Conservation (phyloP, 179 eudicot species). For the Silene noctiflora region DNA sequence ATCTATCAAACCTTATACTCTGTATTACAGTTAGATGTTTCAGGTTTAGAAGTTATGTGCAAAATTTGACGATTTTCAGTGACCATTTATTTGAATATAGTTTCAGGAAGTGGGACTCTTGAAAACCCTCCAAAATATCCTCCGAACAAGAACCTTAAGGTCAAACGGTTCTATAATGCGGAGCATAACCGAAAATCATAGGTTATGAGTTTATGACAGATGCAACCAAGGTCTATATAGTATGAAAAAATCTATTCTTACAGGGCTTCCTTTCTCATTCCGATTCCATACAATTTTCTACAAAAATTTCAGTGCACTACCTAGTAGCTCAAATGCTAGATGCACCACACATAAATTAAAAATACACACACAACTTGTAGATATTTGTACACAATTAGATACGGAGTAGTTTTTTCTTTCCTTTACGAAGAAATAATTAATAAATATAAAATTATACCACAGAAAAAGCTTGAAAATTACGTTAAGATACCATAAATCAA, state of each 20-base stretch:
- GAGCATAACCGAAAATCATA: too few relatives aligned
- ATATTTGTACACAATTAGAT: neutral
- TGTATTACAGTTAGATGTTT: too few relatives aligned
- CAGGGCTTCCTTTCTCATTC: too few relatives aligned
- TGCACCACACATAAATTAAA: neutral
- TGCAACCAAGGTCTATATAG: neutral
- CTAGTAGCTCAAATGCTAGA: conserved; percentile 5
- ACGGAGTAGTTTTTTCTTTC: neutral
- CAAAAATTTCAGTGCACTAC: neutral
- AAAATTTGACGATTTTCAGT: too few relatives aligned
- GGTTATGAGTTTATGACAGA: neutral
- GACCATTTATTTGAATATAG: too few relatives aligned
- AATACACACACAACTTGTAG: neutral
- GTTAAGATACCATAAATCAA: conserved; percentile 16
- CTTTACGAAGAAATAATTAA: neutral
- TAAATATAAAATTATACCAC: neutral
- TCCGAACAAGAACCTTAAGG: neutral
- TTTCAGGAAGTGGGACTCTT: too few relatives aligned
- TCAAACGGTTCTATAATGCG: neutral
- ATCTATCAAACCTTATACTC: too few relatives aligned
- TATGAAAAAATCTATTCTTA: too few relatives aligned
- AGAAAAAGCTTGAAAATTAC: neutral
- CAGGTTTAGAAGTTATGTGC: too few relatives aligned
- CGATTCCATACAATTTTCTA: too few relatives aligned
- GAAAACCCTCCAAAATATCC: neutral